Base-by-base conservation (phyloP, 352 stramenopile species). In the Blastocystis hominis region DNA sequence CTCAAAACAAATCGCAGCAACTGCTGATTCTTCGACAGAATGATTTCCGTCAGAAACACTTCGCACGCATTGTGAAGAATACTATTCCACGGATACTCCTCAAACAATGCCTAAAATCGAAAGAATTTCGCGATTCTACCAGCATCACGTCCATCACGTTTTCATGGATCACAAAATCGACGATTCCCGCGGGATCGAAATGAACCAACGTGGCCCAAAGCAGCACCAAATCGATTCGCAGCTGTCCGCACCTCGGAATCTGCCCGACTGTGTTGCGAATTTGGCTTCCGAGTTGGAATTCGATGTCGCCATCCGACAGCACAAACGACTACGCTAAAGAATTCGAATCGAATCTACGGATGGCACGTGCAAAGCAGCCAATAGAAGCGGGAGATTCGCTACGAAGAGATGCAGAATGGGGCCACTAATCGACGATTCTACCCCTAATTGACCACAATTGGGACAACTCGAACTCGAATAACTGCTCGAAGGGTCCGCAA, bases 61-160 rank as follows among this genome's bases (percentile, higher is more conserved):
- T 75, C 63, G 42, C 63, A 75, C 42, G 63, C 63, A 75, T 75
- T 75, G 63, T 75, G 63, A 13, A 75, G 63, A 30, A 75, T 36
- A n/a, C 63, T 75, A n/a, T 75, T 75, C 63, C n/a, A 75, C 36
- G 63, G 63, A 47, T 50, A 75, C 36, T 75, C 63, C 34, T 17
- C 15, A 13, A 75, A 30, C 42, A 75, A 24, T 7, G 4, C 15
- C 63, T 75, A 75, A 13, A 17, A 20, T 15, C n/a, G 0, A 75
- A 0, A 47, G 7, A 17, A 6, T 15, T 30, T 36, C 7, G 10
- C 42, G 20, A 42, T 42, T 36, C 24, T n/a, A 75, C 63, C 42
- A 75, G 13, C 7, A 75, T 36, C 34, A 17, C 13, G 4, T 36
- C 42, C 63, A n/a, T 54, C 63, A 75, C 36, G 47, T 75, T 10